Base-by-base conservation (phyloP, 2,329 filamentous ascomycete genomes). In the Tolypocladium guangdongense region DNA sequence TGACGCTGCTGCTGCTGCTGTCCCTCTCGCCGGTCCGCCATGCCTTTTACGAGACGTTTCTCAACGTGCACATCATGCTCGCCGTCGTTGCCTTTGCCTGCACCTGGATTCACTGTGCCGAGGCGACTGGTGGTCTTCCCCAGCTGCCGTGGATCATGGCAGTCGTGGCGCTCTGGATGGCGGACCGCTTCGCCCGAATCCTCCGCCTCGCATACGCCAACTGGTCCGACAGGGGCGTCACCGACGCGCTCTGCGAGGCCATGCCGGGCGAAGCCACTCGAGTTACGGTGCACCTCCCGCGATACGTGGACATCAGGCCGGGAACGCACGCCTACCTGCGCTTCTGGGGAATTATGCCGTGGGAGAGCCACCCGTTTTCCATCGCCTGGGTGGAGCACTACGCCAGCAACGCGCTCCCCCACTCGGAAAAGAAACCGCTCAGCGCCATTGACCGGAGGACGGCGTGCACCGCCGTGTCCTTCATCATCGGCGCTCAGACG, bases 41-140 rank as follows among this genome's bases (percentile, higher is more conserved):
- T 69, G 90, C 91, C 39, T 96, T 96, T 67, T 99, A 99, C 73
- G 93, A 99, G 73, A 95, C 90, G 1, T 99, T 99, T 73, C 79
- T 97, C 62, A 89, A 88, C 66, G 71, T 86, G 33, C 93, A 97
- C 71, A 90, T 95, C 60, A 68, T 88, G 38, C 73, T 95, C 50
- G 90, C 85, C 39, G 68, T 86, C 37, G 65, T 88, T 52, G 74
- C 77, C 49, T 80, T 96, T 50, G 75, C 81, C 54, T 85, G 84
- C 62, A 83, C 91, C 10, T 93, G 85, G 79, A 74, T 91, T 38
- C 93, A 97, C 73, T 83, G 89, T 62, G 76, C 81, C 46, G 74
- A 87, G 11, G 81, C 88, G 32, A 69, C 75, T 16, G 83, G 89
- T 52, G 77, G 78, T 14, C 78, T 90, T 6, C 80, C 86, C 3